These are phyloP conservation scores for Amylocystis lapponica DNA, from an alignment of 768 basidiomycete species.

Conservation along the genomic window DNA sequence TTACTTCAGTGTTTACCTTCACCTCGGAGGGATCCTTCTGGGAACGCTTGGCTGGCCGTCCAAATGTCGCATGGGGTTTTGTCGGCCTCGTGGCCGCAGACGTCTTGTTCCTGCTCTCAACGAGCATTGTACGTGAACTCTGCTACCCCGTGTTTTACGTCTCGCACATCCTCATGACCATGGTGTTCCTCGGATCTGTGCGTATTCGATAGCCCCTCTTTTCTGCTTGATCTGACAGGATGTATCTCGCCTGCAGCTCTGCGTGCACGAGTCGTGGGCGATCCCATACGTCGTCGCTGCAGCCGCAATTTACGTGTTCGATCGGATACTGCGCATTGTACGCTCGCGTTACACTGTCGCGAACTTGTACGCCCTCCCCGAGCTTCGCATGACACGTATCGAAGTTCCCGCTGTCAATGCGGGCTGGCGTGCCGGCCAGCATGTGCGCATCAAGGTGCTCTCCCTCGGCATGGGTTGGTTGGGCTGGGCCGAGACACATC, in stretches of 20 bases:
- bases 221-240: background rate
- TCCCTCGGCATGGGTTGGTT: conserved; percentile 29
- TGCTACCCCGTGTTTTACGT: conserved; percentile 32
- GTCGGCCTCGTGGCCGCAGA: conserved; percentile 22
- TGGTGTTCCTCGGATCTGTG: conserved; percentile 25
- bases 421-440: conserved; percentile 59
- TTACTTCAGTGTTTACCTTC: conserved; percentile 28
- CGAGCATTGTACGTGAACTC: conserved; percentile 26
- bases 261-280: conserved; percentile 19
- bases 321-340: conserved; percentile 38
- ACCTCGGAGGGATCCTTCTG: conserved; percentile 15
- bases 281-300: conserved; percentile 40
- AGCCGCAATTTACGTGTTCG: conserved; percentile 36
- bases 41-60: background rate
- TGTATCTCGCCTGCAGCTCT: conserved; percentile 15
- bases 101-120: conserved; percentile 29
- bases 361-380: conserved; percentile 38
- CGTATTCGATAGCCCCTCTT: background rate
- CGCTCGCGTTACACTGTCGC: conserved; percentile 43
- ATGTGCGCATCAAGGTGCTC: conserved; percentile 47
- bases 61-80: conserved; percentile 4
- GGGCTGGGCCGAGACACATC: conserved; percentile 38
- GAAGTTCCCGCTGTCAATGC: conserved; percentile 38
- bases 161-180: conserved; percentile 32
- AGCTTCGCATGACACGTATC: conserved; percentile 41